These are phyloP conservation scores for Phytophthora uliginosa DNA, from an alignment of 352 stramenopile genomes.

Conservation along the genomic window DNA sequence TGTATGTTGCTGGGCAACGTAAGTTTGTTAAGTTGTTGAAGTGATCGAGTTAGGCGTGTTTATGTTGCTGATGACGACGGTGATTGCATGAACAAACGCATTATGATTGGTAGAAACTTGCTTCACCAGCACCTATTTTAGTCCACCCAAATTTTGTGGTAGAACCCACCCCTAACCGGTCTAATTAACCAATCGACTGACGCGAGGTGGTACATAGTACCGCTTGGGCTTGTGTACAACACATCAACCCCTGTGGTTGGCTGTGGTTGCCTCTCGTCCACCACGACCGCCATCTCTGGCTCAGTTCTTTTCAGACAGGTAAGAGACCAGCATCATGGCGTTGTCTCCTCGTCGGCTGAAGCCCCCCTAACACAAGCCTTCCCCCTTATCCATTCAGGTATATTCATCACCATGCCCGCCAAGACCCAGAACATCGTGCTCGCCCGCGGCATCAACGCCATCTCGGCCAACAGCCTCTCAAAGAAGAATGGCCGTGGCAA, in stretches of 20 bases:
- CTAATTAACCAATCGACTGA: neutral
- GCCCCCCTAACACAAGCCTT: neutral
- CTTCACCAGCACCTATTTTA: neutral
- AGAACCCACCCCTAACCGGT: slow-evolving; percentile 5
- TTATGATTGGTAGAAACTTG: too few species aligned
- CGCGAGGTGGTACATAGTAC: slow-evolving; percentile 4
- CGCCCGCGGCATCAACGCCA: slow-evolving; percentile 84
- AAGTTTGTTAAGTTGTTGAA: neutral
- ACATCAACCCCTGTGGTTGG: slow-evolving; percentile 35
- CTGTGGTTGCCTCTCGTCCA: slow-evolving; percentile 19
- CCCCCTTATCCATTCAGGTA: slow-evolving; percentile 38
- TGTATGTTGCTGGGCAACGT: neutral
- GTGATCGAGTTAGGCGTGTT: neutral
- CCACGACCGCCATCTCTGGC: neutral
- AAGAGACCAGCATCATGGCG: slow-evolving; percentile 23
- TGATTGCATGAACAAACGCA: neutral
- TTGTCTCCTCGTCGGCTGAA: neutral
- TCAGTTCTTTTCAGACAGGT: slow-evolving; percentile 81
- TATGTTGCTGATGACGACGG: neutral
- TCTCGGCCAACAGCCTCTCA: slow-evolving; percentile 69
- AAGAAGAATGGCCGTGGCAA: slow-evolving; percentile 75
- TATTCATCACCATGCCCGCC: slow-evolving; percentile 62
- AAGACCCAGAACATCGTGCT: slow-evolving; percentile 78
- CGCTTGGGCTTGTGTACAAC: neutral
- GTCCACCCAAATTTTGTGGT: neutral